Evolutionary conservation across 805 yeast species (phyloP).

Genomic region (Lipomyces kockii): DNA sequence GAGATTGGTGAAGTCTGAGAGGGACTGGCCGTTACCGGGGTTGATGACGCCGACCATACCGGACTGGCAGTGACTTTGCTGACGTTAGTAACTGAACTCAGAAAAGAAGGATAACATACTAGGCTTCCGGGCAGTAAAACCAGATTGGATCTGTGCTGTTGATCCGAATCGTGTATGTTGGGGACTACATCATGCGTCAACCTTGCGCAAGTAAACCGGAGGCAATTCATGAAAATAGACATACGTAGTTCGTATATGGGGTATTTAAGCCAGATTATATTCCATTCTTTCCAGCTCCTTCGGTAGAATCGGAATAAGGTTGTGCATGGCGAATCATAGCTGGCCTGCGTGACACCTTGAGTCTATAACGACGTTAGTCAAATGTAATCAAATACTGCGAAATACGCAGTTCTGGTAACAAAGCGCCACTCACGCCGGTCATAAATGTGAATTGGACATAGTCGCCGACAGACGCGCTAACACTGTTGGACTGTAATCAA

Average conservation of each 20-base stretch:
- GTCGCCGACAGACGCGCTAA: constrained; percentile 38
- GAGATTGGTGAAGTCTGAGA: constrained; percentile 22
- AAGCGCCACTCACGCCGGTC: constrained; percentile 5
- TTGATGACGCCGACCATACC: constrained; percentile 42
- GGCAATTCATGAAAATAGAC: not conserved
- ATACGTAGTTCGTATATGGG: not conserved
- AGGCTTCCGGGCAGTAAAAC: constrained; percentile 40
- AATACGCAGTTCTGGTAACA: too few relatives aligned
- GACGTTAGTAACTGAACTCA: not conserved
- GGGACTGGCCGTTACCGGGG: constrained; percentile 31
- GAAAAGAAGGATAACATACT: not conserved
- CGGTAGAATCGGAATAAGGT: constrained; percentile 13
- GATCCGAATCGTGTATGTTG: constrained; percentile 33
- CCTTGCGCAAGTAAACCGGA: not conserved
- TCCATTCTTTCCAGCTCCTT: constrained; percentile 19
- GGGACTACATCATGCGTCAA: constrained; percentile 2
- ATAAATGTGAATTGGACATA: constrained; percentile 32
- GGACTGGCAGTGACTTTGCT: constrained; percentile 35
- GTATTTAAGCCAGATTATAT: constrained; percentile 38
- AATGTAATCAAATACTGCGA: too few relatives aligned
- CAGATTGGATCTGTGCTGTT: constrained; percentile 38
- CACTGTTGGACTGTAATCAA: constrained; percentile 31
- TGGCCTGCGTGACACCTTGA: constrained; percentile 38
- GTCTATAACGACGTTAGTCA: constrained; percentile 11
- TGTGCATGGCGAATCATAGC: constrained; percentile 36